Base-by-base conservation (phyloP, 805 yeast genomes). In the Yarrowia phangngaensis region DNA sequence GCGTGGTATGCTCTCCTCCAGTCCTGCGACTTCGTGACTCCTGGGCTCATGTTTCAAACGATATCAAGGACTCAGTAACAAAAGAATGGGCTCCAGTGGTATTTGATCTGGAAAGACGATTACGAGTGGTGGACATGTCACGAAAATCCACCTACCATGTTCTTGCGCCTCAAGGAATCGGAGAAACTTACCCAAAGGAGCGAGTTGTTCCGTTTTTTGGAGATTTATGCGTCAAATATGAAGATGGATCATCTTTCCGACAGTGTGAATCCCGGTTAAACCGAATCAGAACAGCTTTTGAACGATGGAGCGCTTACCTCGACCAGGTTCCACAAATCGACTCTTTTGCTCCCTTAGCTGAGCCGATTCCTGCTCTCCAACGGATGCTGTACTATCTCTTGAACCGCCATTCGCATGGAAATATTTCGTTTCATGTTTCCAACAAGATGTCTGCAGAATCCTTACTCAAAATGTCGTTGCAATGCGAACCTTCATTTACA, bases 31-130 rank as follows among this genome's bases (percentile, higher is more conserved):
- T 90, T 35, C 68, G 75, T 20, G 73, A 75, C 48, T 74, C 89
- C 1, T 90, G 97, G 97, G 68, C 80, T 6, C 68, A 70, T 38
- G 84, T 88, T 4, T 75, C 83, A 11, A 72, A 74, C 15, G 74
- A 75, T 20, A 70, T 75, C 35, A 64, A 84, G 46, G 79, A 76
- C 50, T 67, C 77, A 2, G 76, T 87, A 20, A 75, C 80, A 33
- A 78, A 79, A 43, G 94, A 84, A 57, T 90, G 97, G 97, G 85
- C 92, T 0, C 95, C 94, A 2, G 94, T 90, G 17, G 81, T 86
- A 7, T 86, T 84, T 66, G 97, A 89, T 60, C 70, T 90, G 26
- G 94, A 87, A 54, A 75, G 92, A 59, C 72, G 92, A 56, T 74
- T 81, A 40, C 70, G 84, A 63, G 70, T 75, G 15, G 71, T 77